Percentiles rank a stretch among this genome's conserved stretches.
These are phyloP conservation scores for Amesomyces nigricolor DNA, from an alignment of 2,329 filamentous ascomycete species.

Conservation along the genomic window DNA sequence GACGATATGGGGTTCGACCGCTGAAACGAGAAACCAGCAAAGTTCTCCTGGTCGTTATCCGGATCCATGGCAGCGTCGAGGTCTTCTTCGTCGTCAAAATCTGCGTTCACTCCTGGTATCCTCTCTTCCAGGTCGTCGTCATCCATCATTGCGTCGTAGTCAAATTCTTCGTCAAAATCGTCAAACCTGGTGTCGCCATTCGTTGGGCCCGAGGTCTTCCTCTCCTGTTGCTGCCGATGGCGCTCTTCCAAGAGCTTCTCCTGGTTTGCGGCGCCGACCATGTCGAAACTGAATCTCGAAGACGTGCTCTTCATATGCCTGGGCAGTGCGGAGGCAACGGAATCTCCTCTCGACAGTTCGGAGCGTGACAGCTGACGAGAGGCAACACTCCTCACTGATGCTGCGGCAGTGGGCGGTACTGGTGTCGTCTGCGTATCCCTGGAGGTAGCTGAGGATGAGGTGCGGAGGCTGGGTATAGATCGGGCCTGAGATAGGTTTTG, in stretches of 20 bases:
- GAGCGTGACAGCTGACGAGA: conserved; percentile 51
- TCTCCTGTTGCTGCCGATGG: conserved; percentile 62
- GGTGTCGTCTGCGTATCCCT: conserved; percentile 20
- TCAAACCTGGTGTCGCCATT: conserved; percentile 51
- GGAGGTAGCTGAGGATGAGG: conserved; percentile 32
- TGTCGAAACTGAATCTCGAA: conserved; percentile 77
- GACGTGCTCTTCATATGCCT: conserved; percentile 70
- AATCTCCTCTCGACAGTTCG: conserved; percentile 41
- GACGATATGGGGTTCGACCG: conserved; percentile 48
- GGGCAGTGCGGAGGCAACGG: conserved; percentile 45
- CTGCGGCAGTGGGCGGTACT: conserved; percentile 23
- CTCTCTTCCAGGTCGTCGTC: conserved; percentile 61
- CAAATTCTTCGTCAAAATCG: conserved; percentile 59
- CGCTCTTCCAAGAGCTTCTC: conserved; percentile 68
- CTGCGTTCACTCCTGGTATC: conserved; percentile 53
- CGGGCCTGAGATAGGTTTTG: neutral
- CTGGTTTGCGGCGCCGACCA: conserved; percentile 62
- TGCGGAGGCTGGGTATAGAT: conserved; percentile 27
- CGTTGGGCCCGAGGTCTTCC: conserved; percentile 39
- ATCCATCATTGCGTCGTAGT: conserved; percentile 60
- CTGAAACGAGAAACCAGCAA: conserved; percentile 55
- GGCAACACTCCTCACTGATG: conserved; percentile 36
- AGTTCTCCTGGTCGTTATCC: conserved; percentile 55
- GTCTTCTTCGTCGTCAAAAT: conserved; percentile 29
- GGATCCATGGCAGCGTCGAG: conserved; percentile 38